These are phyloP conservation scores for Trichophaea hybrida DNA, from an alignment of 2,329 filamentous ascomycete genomes.

Conservation along the genomic window DNA sequence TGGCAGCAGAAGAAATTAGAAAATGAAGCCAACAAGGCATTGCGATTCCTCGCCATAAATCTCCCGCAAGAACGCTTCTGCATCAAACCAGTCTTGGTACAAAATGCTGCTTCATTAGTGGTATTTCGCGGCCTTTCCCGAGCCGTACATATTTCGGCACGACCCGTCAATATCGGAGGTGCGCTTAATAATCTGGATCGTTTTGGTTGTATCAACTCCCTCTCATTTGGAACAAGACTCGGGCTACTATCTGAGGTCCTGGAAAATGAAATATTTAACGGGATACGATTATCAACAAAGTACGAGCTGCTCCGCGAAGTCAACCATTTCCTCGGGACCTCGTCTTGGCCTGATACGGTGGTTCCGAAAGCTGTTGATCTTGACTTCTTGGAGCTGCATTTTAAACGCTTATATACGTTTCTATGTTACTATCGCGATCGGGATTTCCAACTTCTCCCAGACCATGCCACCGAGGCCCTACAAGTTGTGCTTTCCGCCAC, in stretches of 20 bases:
- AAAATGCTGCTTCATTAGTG: background rate
- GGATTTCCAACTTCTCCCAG: background rate
- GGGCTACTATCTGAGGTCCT: background rate
- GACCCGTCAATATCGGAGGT: background rate
- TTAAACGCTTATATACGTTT: background rate
- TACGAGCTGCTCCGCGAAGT: background rate
- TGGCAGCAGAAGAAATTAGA: background rate
- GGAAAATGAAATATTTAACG: background rate
- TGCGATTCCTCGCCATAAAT: background rate
- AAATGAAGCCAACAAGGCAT: background rate
- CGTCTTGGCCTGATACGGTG: background rate
- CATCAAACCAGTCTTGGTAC: background rate
- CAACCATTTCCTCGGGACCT: background rate
- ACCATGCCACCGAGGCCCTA: background rate
- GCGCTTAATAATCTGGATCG: background rate
- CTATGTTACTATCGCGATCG: background rate
- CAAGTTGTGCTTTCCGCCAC: background rate
- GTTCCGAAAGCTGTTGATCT: background rate
- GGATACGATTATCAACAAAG: background rate
- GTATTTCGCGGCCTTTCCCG: background rate
- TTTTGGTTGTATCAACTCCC: background rate
- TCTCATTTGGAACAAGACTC: background rate
- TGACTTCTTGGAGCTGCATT: background rate
- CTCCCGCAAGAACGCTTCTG: background rate
- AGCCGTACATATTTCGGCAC: background rate